phyloP scores from a whole-genome alignment of 495 filamentous ascomycete genomes.

The Penicillium salamii region DNA sequence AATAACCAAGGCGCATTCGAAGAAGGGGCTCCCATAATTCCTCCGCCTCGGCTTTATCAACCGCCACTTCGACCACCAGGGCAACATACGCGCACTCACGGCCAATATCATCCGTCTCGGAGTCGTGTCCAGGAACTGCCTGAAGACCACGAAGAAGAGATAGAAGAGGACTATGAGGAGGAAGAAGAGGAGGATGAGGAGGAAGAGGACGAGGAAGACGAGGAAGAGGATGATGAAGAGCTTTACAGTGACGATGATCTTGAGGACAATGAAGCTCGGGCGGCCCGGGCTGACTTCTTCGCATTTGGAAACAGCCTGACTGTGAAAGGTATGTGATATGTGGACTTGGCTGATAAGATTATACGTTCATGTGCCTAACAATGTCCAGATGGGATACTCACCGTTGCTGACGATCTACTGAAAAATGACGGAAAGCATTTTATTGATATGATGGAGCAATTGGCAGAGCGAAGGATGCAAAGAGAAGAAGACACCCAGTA shows the following conservation, averaged over 20 bases:
- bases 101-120: conserved; percentile 49
- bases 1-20: conserved; percentile 68
- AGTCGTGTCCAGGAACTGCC: conserved; percentile 60
- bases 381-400: conserved; percentile 85
- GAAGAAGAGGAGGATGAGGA: conserved; percentile 54
- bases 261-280: conserved; percentile 50
- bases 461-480: conserved; percentile 95
- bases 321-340: conserved; percentile 74
- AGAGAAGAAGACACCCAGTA: conserved; percentile 88
- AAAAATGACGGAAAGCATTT: conserved; percentile 99
- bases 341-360: not conserved
- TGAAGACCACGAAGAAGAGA: conserved; percentile 65
- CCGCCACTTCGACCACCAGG: conserved; percentile 39
- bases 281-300: conserved; percentile 74
- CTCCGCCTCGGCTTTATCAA: conserved; percentile 57
- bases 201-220: conserved; percentile 53
- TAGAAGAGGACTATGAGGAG: conserved; percentile 52
- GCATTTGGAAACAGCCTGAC: conserved; percentile 96
- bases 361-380: not conserved
- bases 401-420: conserved; percentile 94
- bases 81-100: conserved; percentile 42
- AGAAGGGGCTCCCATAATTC: conserved; percentile 60
- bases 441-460: conserved; percentile 99
- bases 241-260: conserved; percentile 55
- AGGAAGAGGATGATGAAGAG: conserved; percentile 49